Evolutionary conservation across 257 asterid genomes (phyloP).

Genomic region (Buddleja alternifolia): DNA sequence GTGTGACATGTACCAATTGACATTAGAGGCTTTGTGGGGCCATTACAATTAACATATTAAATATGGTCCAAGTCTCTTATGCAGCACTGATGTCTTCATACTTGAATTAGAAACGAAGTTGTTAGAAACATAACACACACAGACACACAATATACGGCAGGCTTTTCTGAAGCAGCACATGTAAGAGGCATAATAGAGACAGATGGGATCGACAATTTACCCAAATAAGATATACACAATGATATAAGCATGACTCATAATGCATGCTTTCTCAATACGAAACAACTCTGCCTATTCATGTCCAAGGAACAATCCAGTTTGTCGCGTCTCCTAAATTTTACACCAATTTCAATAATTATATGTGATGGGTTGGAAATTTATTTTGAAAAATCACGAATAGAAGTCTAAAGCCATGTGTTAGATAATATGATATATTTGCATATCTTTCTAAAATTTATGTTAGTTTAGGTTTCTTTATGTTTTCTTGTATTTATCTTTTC

Average conservation of each 20-base stretch:
- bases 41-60: neutral
- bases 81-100: constrained; percentile 6
- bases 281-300: no score
- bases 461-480: no score
- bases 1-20: neutral
- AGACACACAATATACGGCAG: constrained; percentile 28
- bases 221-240: neutral
- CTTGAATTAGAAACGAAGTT: constrained; percentile 15
- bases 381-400: no score
- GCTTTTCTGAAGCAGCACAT: constrained; percentile 31
- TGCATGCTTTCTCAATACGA: constrained; percentile 7
- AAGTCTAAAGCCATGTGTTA: no score
- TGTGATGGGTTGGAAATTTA: no score
- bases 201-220: neutral
- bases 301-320: no score
- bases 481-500: no score
- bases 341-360: no score
- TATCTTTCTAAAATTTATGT: no score
- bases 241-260: constrained; percentile 23
- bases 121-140: constrained; percentile 25
- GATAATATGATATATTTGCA: no score
- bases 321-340: no score
- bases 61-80: neutral
- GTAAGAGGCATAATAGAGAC: constrained; percentile 7
- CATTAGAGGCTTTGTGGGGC: neutral